A percentile compares a stretch with the other conserved stretches of the same genome.
Evolutionary conservation across 1,139 yeast genomes (phyloP).

Genomic region (Candida labiduridarum): DNA sequence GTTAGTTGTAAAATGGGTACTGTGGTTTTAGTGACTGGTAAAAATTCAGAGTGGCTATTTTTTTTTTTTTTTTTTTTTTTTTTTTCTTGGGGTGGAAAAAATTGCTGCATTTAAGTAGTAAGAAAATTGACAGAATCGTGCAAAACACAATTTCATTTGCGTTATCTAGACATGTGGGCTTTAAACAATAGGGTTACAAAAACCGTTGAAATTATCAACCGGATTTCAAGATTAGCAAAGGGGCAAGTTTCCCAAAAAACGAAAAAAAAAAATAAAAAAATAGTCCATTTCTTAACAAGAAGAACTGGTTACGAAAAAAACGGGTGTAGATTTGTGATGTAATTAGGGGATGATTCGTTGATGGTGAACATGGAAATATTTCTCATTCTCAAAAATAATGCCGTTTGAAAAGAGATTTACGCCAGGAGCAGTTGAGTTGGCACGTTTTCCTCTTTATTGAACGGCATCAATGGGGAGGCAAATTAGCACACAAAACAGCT

Average conservation of each 20-base stretch:
- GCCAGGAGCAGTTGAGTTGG: no score
- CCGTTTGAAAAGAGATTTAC: no score
- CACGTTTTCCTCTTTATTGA: background rate
- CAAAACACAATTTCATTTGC: background rate
- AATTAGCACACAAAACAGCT: background rate
- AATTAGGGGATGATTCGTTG: no score
- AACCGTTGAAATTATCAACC: background rate
- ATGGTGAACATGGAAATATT: background rate
- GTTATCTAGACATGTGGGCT: conserved; percentile 1
- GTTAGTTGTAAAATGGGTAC: background rate
- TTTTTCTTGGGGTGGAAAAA: background rate
- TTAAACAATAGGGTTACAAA: conserved; percentile 1
- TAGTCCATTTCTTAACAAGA: no score
- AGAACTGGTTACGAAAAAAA: no score
- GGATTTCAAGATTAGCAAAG: background rate
- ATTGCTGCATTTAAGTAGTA: background rate
- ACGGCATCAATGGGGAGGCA: background rate
- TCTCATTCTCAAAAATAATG: no score
- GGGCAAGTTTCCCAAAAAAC: background rate
- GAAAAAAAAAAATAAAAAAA: no score
- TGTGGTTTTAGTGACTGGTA: background rate
- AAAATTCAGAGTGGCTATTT: no score
- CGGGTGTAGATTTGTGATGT: no score
- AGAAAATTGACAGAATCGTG: background rate
- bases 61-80: background rate